Conservation (phyloP, 1,284 basidiomycete genomes). For the Fereydounia khargensis region DNA sequence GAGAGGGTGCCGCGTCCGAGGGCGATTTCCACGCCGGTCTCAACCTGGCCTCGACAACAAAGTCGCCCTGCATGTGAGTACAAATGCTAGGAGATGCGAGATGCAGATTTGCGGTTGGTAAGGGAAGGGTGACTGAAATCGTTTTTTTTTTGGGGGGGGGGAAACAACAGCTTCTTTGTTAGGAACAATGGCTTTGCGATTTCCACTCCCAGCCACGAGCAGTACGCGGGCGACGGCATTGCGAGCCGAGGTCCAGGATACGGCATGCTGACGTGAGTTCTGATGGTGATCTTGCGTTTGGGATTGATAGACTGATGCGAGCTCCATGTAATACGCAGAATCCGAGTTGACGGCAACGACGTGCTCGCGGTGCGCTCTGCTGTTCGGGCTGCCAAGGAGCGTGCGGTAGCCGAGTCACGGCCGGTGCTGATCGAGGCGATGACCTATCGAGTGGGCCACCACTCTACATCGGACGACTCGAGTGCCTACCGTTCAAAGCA, state of each 20-base stretch:
- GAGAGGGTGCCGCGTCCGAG: constrained; percentile 66
- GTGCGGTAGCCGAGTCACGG: constrained; percentile 71
- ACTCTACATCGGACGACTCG: constrained; percentile 91
- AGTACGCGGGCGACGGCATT: constrained; percentile 63
- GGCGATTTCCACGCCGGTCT: constrained; percentile 64
- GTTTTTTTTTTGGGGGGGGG: constrained; percentile 56
- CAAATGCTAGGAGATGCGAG: too few species aligned
- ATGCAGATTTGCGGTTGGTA: too few species aligned
- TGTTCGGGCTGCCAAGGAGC: constrained; percentile 72
- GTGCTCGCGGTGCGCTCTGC: constrained; percentile 81
- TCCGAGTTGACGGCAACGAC: constrained; percentile 86
- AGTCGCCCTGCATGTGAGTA: constrained; percentile 45
- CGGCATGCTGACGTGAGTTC: constrained; percentile 64
- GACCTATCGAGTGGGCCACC: constrained; percentile 71
- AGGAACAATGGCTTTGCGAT: constrained; percentile 89
- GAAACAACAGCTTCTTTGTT: constrained; percentile 62
- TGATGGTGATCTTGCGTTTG: too few species aligned
- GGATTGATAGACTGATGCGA: too few species aligned
- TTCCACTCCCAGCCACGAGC: constrained; percentile 84
- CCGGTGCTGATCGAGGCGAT: constrained; percentile 78
- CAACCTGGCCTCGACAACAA: constrained; percentile 56
- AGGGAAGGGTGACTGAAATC: constrained; percentile 2
- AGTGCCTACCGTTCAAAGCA: constrained; percentile 69
- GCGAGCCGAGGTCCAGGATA: constrained; percentile 86
- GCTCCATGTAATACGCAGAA: too few species aligned